Percentiles rank a stretch among this genome's conserved stretches.
phyloP scores from a whole-genome alignment of 169 alveolate genomes.

The Plasmodium sp. region DNA sequence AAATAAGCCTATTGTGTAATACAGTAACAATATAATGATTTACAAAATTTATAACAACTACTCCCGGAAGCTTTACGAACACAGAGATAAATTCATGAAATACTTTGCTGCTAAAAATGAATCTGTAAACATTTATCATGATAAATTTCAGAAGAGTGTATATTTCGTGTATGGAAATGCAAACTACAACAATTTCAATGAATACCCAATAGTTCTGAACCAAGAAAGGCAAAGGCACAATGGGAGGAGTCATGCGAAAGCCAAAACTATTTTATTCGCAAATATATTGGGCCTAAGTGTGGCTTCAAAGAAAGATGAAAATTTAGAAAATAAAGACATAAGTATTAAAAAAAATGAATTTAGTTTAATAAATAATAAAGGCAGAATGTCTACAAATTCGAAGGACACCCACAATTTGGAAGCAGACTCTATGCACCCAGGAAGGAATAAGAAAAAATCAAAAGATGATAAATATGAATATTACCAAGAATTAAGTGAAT shows the following conservation, averaged over 20 bases:
- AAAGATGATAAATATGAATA: conserved; percentile 68
- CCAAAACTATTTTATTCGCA: conserved; percentile 33
- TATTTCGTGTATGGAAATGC: conserved; percentile 17
- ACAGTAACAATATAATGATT: conserved; percentile 39
- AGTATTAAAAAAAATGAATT: conserved; percentile 37
- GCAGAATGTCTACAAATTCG: background rate
- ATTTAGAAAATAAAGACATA: conserved; percentile 32
- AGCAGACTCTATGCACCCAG: background rate
- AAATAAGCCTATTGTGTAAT: conserved; percentile 5
- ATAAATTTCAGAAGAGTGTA: conserved; percentile 16
- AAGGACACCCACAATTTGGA: background rate
- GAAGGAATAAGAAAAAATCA: conserved; percentile 9
- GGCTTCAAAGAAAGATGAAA: conserved; percentile 36
- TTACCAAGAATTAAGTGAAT: conserved; percentile 76
- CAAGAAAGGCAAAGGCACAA: conserved; percentile 6
- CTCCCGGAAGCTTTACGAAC: conserved; percentile 45
- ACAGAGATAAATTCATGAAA: conserved; percentile 46
- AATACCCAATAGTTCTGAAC: conserved; percentile 16
- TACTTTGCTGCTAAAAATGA: conserved; percentile 31
- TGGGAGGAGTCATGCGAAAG: conserved; percentile 6
- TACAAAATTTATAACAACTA: conserved; percentile 27
- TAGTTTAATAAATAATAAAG: conserved; percentile 34
- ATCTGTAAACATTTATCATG: conserved; percentile 19
- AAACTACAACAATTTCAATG: conserved; percentile 32
- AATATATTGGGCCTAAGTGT: conserved; percentile 26